Conservation (phyloP, 805 yeast genomes). For the Komagataella mondaviorum region DNA sequence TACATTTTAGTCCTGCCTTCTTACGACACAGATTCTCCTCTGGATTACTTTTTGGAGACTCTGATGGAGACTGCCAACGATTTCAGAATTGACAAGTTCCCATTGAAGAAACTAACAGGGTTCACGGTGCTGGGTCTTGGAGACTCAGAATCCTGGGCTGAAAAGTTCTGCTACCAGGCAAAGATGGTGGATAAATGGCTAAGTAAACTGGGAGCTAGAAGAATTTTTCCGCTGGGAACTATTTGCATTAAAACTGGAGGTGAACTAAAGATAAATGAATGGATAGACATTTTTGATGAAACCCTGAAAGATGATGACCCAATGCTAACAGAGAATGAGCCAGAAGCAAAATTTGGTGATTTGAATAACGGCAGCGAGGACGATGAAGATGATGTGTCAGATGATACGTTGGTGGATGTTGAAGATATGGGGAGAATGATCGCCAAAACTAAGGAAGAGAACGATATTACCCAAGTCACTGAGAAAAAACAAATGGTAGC, state of each 20-base stretch:
- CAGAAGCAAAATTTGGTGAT: constrained; percentile 7
- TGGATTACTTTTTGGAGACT: constrained; percentile 76
- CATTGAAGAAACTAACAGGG: constrained; percentile 56
- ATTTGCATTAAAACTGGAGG: constrained; percentile 69
- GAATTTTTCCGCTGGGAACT: constrained; percentile 74
- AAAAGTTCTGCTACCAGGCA: constrained; percentile 81
- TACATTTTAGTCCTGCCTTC: constrained; percentile 77
- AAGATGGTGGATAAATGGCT: constrained; percentile 58
- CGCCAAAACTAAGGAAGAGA: constrained; percentile 4
- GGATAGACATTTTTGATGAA: constrained; percentile 48
- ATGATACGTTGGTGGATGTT: constrained; percentile 53
- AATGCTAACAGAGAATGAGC: constrained; percentile 14
- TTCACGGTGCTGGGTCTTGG: constrained; percentile 83
- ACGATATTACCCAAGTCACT: constrained; percentile 13
- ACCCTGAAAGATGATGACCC: constrained; percentile 65
- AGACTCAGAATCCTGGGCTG: constrained; percentile 76
- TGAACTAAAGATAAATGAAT: constrained; percentile 44
- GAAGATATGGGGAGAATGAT: constrained; percentile 75
- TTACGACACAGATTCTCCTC: constrained; percentile 84
- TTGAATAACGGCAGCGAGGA: constrained; percentile 2
- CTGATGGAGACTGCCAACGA: constrained; percentile 73
- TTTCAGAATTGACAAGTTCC: constrained; percentile 75
- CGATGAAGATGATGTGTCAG: constrained; percentile 15
- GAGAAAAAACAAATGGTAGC: constrained; percentile 72
- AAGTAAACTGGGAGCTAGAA: constrained; percentile 74